Evolutionary conservation across 2,329 filamentous ascomycete species (phyloP).

Genomic region (Phaeosphaeriaceae sp.): DNA sequence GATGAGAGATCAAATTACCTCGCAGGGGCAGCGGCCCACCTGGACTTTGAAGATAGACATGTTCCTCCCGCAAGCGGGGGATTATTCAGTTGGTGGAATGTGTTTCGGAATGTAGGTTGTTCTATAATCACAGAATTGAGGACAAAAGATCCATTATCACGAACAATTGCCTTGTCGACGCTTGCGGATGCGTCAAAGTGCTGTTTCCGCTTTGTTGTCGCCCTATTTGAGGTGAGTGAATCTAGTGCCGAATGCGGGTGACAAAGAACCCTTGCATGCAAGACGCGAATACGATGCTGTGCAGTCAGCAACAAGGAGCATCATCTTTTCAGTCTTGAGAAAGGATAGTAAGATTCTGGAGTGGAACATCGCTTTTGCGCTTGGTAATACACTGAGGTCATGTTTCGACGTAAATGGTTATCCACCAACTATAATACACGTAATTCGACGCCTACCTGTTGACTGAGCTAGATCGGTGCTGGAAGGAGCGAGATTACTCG

Average conservation of each 20-base stretch:
- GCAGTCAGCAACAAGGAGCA: background rate
- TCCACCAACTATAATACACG: constrained; percentile 36
- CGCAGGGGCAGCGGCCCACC: constrained; percentile 2
- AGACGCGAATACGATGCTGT: background rate
- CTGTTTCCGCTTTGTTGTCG: constrained; percentile 23
- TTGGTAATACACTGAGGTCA: constrained; percentile 16
- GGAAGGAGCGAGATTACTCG: constrained; percentile 55
- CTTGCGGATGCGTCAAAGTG: constrained; percentile 18
- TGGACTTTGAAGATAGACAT: constrained; percentile 13
- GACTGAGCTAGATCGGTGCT: constrained; percentile 17
- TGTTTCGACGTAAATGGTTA: constrained; percentile 14
- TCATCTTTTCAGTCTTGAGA: background rate
- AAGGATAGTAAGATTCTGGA: constrained; percentile 7
- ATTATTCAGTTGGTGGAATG: constrained; percentile 23
- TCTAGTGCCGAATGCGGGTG: constrained; percentile 16
- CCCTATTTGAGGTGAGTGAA: constrained; percentile 20
- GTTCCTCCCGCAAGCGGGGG: constrained; percentile 20
- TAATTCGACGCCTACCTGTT: constrained; percentile 2
- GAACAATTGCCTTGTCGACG: constrained; percentile 27
- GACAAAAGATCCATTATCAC: constrained; percentile 14
- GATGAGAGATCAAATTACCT: background rate
- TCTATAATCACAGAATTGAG: constrained; percentile 15
- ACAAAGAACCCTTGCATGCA: constrained; percentile 4
- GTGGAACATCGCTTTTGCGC: constrained; percentile 30
- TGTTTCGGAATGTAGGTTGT: constrained; percentile 28